A percentile compares a stretch with the other conserved stretches of the same genome.
Evolutionary conservation across 1,284 basidiomycete genomes (phyloP).

Genomic region (Cutaneotrichosporon cyanovorans): DNA sequence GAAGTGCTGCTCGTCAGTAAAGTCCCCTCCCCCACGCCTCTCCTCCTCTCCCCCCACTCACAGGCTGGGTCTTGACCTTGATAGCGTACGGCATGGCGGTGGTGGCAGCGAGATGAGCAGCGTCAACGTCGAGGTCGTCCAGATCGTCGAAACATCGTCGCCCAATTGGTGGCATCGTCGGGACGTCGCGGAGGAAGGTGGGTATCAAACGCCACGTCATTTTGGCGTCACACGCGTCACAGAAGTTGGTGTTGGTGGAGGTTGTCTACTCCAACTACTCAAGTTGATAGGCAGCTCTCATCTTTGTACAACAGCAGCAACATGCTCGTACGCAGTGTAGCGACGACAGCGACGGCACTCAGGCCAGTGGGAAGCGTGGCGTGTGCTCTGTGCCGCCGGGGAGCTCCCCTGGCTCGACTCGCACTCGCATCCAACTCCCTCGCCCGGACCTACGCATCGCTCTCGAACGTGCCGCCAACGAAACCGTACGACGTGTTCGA

Average conservation of each 20-base stretch:
- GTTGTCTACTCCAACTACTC: neutral
- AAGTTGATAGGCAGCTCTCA: no score
- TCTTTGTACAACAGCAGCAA: no score
- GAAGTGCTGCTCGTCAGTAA: conserved; percentile 21
- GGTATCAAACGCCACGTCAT: neutral
- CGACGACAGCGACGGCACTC: neutral
- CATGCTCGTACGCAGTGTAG: neutral
- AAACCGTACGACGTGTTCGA: conserved; percentile 78
- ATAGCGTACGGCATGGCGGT: conserved; percentile 12
- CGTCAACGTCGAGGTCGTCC: neutral
- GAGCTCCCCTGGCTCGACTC: neutral
- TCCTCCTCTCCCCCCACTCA: conserved; percentile 1
- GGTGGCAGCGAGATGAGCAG: neutral
- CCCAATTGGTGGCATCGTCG: neutral
- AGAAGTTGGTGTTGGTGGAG: conserved; percentile 2
- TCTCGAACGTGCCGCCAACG: conserved; percentile 38
- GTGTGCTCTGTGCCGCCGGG: neutral
- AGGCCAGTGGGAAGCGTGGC: neutral
- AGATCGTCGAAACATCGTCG: neutral
- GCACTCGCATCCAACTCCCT: neutral
- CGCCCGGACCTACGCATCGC: conserved; percentile 26
- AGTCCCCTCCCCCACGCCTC: neutral
- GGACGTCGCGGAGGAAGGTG: conserved; percentile 2
- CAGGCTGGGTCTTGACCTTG: conserved; percentile 13
- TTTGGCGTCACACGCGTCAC: neutral